Conservation (phyloP, 257 asterid genomes). For the Solanum virginianum region DNA sequence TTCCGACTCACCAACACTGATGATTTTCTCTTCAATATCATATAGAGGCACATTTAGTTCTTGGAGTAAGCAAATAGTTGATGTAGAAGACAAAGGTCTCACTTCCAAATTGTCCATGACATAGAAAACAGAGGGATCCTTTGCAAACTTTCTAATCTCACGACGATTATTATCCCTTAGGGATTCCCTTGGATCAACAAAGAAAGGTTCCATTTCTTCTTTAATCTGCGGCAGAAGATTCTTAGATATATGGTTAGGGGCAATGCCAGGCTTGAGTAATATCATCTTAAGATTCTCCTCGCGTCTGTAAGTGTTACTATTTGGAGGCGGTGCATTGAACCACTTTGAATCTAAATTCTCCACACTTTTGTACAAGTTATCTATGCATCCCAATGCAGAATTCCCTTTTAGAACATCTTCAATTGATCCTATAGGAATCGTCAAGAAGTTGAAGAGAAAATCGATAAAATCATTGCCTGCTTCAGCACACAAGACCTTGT, state of each 20-base stretch:
- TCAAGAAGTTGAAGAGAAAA: slow-evolving; percentile 2
- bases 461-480: not conserved
- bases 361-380: not conserved
- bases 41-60: not conserved
- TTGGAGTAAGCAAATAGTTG: not conserved
- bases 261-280: not conserved
- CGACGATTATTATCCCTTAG: not conserved
- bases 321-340: not conserved
- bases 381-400: not conserved
- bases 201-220: not conserved
- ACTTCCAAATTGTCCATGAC: not conserved
- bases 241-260: not conserved
- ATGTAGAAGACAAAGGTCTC: not conserved
- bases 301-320: not conserved
- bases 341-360: not conserved
- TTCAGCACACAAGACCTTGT: not conserved
- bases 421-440: not conserved
- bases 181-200: not conserved
- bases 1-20: not conserved
- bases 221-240: not conserved
- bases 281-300: not conserved
- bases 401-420: not conserved
- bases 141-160: not conserved
- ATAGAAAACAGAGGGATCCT: not conserved
- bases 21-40: not conserved